A percentile compares a stretch with the other conserved stretches of the same genome.
Evolutionary conservation across 2,329 filamentous ascomycete genomes (phyloP).

Genomic region (Claviceps citrina): DNA sequence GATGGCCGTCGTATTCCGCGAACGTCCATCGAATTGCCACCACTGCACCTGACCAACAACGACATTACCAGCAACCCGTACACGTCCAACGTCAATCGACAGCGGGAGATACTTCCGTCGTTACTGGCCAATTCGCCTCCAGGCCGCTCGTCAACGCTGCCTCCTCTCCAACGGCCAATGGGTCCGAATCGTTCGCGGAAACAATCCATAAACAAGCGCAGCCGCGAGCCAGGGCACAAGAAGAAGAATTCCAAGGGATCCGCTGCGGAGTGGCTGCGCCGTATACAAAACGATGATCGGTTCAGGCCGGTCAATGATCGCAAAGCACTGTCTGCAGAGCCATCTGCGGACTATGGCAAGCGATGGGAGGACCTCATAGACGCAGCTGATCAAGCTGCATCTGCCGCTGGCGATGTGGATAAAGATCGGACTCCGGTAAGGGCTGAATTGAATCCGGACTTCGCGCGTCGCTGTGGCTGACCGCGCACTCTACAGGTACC

Average conservation of each 20-base stretch:
- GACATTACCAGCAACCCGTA: conserved; percentile 62
- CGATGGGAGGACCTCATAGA: conserved; percentile 95
- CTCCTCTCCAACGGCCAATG: conserved; percentile 61
- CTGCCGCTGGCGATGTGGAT: conserved; percentile 78
- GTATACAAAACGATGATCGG: conserved; percentile 45
- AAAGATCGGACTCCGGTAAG: conserved; percentile 80
- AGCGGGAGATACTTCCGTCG: conserved; percentile 66
- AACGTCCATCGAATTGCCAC: conserved; percentile 58
- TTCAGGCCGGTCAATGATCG: conserved; percentile 53
- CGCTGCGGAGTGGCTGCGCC: conserved; percentile 49
- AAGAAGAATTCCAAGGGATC: conserved; percentile 58
- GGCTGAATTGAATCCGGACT: conserved; percentile 9
- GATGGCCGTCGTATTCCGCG: conserved; percentile 49
- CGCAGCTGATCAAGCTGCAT: conserved; percentile 57
- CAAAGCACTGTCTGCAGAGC: conserved; percentile 78
- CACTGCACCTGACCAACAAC: conserved; percentile 41
- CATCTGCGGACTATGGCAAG: conserved; percentile 67
- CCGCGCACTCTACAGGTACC: conserved; percentile 35
- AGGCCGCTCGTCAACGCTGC: conserved; percentile 74
- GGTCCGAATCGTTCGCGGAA: conserved; percentile 64
- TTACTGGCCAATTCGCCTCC: conserved; percentile 70
- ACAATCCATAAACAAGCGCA: conserved; percentile 69
- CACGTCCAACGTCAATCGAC: conserved; percentile 35
- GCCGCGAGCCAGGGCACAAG: conserved; percentile 62
- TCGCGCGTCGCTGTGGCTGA: not conserved